Conservation (phyloP, 2,329 filamentous ascomycete species). For the Magnaporthiopsis incrustans region DNA sequence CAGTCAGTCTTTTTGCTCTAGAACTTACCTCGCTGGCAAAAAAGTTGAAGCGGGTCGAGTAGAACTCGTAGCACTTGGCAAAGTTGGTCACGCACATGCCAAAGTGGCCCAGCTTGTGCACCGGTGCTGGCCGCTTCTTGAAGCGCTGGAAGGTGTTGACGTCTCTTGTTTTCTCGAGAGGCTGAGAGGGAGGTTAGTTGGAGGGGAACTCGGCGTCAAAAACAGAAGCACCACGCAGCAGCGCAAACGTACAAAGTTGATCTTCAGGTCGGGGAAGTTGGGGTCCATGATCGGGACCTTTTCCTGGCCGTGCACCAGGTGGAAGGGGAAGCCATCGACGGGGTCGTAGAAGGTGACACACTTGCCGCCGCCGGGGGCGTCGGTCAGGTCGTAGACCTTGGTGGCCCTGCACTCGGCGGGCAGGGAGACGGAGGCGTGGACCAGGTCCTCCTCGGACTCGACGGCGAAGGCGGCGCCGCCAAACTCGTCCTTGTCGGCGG, state of each 20-base stretch:
- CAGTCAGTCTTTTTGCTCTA: too few relatives aligned
- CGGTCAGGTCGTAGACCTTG: conserved; percentile 36
- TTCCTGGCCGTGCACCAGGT: conserved; percentile 48
- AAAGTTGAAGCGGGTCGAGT: conserved; percentile 41
- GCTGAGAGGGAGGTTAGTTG: conserved; percentile 21
- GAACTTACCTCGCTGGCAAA: conserved; percentile 33
- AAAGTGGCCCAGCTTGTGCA: conserved; percentile 47
- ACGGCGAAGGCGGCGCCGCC: conserved; percentile 51
- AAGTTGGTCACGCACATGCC: conserved; percentile 46
- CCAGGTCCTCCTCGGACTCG: conserved; percentile 45
- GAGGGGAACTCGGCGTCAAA: too few relatives aligned
- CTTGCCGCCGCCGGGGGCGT: conserved; percentile 47
- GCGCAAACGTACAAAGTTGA: conserved; percentile 38
- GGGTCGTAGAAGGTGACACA: conserved; percentile 44
- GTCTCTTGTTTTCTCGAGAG: conserved; percentile 42
- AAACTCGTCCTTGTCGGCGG: conserved; percentile 40
- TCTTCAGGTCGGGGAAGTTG: conserved; percentile 30
- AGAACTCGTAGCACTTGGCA: conserved; percentile 40
- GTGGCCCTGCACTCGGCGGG: conserved; percentile 39
- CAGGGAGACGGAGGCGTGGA: conserved; percentile 37
- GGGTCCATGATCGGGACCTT: conserved; percentile 29
- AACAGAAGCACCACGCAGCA: too few relatives aligned
- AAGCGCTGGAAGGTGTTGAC: conserved; percentile 44
- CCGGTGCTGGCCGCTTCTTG: conserved; percentile 29
- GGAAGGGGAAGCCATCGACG: conserved; percentile 48